Base-by-base conservation (phyloP, 441 rosid genomes). In the Flueggea neowawraea region DNA sequence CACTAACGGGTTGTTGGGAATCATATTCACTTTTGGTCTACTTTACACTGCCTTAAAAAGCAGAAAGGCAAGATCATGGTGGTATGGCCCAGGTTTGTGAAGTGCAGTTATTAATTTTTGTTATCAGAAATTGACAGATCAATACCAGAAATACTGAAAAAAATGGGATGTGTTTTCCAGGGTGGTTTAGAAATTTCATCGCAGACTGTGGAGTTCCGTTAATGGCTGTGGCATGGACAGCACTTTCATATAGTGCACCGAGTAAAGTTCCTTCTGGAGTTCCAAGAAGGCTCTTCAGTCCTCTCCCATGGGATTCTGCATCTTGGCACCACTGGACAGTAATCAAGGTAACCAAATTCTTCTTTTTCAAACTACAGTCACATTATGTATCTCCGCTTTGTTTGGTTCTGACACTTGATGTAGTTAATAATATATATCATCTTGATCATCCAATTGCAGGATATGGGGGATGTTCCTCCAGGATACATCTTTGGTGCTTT, bases 181-280 rank as follows among this genome's bases (percentile, higher is more conserved):
- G 80, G 12, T 67, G 75, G 74, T 31, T 78, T 13, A 68, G 90
- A 68, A 67, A 80, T 71, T 76, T 80, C 59, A 69, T 78, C 15
- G 82, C 89, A 15, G 87, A 82, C 43, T 82, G 75, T 39, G 89
- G 89, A 8, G 89, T 84, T 55, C 79, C 90, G 3, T 28, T 78
- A 33, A 75, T 82, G 80, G 90, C 82, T 55, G 31, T 82, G 55
- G 61, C 71, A 10, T 80, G 84, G 87, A 71, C 87, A 0, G 80
- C 74, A n/a, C 64, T 84, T 67, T 74, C 85, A 13, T 80, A 69
- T 61, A 47, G 64, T 4, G 68, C 67, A 28, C 87, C 87, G 0
- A 54, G 72, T 45, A 60, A 66, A 58, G 80, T 78, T 69, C 85
- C 87, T 2, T 56, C 76, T 0, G 87, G 82, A 45, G 77, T 82